A percentile compares a stretch with the other conserved stretches of the same genome.
phyloP scores from a whole-genome alignment of 495 filamentous ascomycete genomes.

The Penicillium goetzii region DNA sequence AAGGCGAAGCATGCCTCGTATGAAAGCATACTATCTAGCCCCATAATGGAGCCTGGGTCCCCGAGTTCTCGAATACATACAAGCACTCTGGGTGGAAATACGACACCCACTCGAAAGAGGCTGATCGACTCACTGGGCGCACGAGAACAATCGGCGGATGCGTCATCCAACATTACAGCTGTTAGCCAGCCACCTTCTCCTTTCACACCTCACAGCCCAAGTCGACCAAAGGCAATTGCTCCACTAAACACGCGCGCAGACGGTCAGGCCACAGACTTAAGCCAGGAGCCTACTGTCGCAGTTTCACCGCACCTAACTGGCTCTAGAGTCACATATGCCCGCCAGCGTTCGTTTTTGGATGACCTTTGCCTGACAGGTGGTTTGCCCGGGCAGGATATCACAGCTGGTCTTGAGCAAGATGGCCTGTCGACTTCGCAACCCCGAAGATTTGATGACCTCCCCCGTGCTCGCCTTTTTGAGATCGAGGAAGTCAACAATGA shows the following conservation, averaged over 20 bases:
- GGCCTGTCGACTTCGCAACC: conserved; percentile 16
- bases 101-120: conserved; percentile 34
- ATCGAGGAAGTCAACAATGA: conserved; percentile 58
- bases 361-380: conserved; percentile 37
- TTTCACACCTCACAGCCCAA: conserved; percentile 11
- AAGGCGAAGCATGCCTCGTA: neutral
- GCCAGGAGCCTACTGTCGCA: conserved; percentile 22
- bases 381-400: conserved; percentile 8
- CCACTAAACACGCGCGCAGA: conserved; percentile 10
- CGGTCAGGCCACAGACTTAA: conserved; percentile 10
- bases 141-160: conserved; percentile 10
- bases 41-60: neutral
- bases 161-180: conserved; percentile 8
- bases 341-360: conserved; percentile 61
- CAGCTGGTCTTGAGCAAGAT: conserved; percentile 9
- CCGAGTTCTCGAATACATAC: neutral
- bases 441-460: conserved; percentile 10
- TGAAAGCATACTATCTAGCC: neutral
- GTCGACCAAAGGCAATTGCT: conserved; percentile 4
- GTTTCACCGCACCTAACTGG: conserved; percentile 34
- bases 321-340: conserved; percentile 63
- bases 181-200: conserved; percentile 21
- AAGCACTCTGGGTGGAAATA: conserved; percentile 7
- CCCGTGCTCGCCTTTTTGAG: conserved; percentile 23
- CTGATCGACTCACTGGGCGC: conserved; percentile 43